Evolutionary conservation across 2,329 filamentous ascomycete species (phyloP).

Genomic region (Colletotrichum sojae): DNA sequence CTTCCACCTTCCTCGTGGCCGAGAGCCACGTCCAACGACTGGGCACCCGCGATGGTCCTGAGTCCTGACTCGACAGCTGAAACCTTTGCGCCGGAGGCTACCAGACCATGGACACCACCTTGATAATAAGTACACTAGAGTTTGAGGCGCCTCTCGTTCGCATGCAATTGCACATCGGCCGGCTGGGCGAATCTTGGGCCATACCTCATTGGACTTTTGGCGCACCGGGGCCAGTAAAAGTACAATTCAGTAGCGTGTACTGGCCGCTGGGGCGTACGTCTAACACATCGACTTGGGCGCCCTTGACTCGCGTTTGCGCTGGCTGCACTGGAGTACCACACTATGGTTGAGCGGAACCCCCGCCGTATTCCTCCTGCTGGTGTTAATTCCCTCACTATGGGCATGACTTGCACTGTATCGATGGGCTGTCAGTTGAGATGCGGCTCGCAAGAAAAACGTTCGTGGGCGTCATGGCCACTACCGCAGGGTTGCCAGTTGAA

Average conservation of each 20-base stretch:
- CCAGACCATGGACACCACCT: not conserved
- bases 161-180: conserved; percentile 10
- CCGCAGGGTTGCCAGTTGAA: too few species aligned
- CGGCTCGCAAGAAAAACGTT: too few species aligned
- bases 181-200: conserved; percentile 12
- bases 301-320: conserved; percentile 33
- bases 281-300: not conserved
- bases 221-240: not conserved
- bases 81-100: conserved; percentile 1
- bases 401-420: not conserved
- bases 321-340: not conserved
- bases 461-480: too few species aligned
- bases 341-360: not conserved
- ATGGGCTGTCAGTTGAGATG: not conserved
- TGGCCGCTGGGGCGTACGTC: conserved; percentile 10
- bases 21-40: not conserved
- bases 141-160: conserved; percentile 13
- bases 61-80: conserved; percentile 20
- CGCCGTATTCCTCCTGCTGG: not conserved
- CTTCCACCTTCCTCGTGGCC: not conserved
- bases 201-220: conserved; percentile 1
- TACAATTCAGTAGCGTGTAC: not conserved
- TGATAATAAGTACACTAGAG: not conserved
- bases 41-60: not conserved
- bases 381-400: conserved; percentile 24